These are phyloP conservation scores for Pyrenochaeta sp. DNA, from an alignment of 2,329 filamentous ascomycete species.

Conservation along the genomic window DNA sequence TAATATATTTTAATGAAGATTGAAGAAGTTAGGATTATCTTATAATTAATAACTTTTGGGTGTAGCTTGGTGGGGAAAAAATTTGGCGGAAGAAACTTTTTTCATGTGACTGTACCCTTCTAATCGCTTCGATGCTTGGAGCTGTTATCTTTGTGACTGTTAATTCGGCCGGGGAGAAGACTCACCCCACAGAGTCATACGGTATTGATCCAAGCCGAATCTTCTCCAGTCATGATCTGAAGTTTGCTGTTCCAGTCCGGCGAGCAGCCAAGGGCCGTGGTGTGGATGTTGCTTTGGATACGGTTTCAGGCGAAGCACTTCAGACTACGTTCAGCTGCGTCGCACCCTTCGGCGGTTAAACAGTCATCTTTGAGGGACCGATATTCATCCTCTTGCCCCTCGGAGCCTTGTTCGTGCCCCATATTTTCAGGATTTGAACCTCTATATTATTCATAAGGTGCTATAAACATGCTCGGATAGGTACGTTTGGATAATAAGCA, in stretches of 20 bases:
- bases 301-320: constrained; percentile 34
- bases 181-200: constrained; percentile 4
- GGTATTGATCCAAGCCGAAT: constrained; percentile 27
- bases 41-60: too few species aligned
- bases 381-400: too few species aligned
- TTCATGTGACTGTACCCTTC: neutral
- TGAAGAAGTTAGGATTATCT: too few species aligned
- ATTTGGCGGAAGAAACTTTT: too few species aligned
- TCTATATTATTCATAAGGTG: too few species aligned
- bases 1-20: too few species aligned
- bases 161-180: constrained; percentile 19
- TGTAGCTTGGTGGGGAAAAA: too few species aligned
- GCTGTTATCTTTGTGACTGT: constrained; percentile 39
- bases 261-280: constrained; percentile 29
- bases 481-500: too few species aligned
- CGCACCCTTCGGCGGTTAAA: constrained; percentile 44
- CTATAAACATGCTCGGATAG: too few species aligned
- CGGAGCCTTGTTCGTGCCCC: too few species aligned
- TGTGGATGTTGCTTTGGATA: constrained; percentile 45
- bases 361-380: too few species aligned
- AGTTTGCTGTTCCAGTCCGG: constrained; percentile 25
- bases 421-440: too few species aligned
- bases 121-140: constrained; percentile 20
- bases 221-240: constrained; percentile 30
- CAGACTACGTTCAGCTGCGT: constrained; percentile 56